phyloP scores from a whole-genome alignment of 768 basidiomycete species.

The Panellus pusillus region DNA sequence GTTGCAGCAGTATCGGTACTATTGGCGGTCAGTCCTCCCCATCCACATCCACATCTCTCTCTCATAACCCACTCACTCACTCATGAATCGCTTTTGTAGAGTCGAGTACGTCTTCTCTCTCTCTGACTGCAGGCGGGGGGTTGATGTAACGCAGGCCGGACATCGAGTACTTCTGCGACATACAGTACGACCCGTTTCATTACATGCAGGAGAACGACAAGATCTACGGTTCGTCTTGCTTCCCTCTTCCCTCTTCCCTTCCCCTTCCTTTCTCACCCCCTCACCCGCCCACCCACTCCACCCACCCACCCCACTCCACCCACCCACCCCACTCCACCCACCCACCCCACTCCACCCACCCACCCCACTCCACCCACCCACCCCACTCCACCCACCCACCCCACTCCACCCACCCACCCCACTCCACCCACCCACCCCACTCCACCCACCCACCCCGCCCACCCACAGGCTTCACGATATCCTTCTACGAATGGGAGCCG shows the following conservation, averaged over 20 bases:
- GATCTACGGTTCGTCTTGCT: conserved; percentile 62
- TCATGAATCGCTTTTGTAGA: conserved; percentile 10
- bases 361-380: too few species aligned
- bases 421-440: too few species aligned
- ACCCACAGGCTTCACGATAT: conserved; percentile 72
- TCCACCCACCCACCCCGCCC: too few species aligned
- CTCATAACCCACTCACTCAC: not conserved
- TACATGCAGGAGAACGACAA: conserved; percentile 73
- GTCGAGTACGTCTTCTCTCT: conserved; percentile 44
- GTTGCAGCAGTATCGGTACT: conserved; percentile 69
- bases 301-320: too few species aligned
- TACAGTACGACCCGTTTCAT: conserved; percentile 67
- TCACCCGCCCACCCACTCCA: too few species aligned
- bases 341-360: too few species aligned
- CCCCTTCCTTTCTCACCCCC: not conserved
- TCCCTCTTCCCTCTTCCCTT: conserved; percentile 1
- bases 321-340: too few species aligned
- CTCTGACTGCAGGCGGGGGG: too few species aligned
- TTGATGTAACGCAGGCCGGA: too few species aligned
- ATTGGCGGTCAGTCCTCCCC: conserved; percentile 58
- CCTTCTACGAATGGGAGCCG: conserved; percentile 71
- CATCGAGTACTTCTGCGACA: conserved; percentile 75
- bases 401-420: too few species aligned
- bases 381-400: too few species aligned
- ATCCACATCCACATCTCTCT: not conserved